These are phyloP conservation scores for Bauhinia variegata DNA, from an alignment of 306 rosid genomes.

Conservation along the genomic window DNA sequence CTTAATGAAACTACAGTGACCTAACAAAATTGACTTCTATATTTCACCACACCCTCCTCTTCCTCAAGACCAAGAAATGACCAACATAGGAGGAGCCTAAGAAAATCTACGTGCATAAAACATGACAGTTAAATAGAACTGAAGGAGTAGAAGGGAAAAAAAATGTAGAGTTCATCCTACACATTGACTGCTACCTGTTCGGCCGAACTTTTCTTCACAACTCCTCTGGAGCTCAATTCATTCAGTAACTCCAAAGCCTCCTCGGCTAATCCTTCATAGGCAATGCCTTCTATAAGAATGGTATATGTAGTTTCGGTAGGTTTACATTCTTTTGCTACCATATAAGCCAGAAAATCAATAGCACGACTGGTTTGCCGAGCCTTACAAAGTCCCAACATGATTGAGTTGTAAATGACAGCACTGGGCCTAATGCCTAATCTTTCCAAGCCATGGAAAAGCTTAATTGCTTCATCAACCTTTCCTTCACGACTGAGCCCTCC, in stretches of 20 bases:
- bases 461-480: conserved; percentile 66
- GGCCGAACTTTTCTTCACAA: conserved; percentile 79
- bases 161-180: conserved; percentile 41
- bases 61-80: conserved; percentile 19
- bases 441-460: conserved; percentile 67
- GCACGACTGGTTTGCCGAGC: conserved; percentile 71
- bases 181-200: conserved; percentile 66
- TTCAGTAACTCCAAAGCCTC: conserved; percentile 78
- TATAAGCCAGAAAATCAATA: conserved; percentile 73
- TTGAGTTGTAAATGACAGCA: conserved; percentile 65
- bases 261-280: conserved; percentile 81
- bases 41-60: conserved; percentile 24
- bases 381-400: conserved; percentile 90
- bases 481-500: conserved; percentile 89
- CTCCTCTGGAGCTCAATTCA: conserved; percentile 71
- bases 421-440: conserved; percentile 60
- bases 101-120: conserved; percentile 28
- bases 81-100: conserved; percentile 15
- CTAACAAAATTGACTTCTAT: conserved; percentile 31
- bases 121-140: background rate
- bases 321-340: conserved; percentile 76
- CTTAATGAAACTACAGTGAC: conserved; percentile 12
- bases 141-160: conserved; percentile 2
- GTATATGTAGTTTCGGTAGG: conserved; percentile 91
- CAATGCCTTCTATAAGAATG: conserved; percentile 88